These are phyloP conservation scores for Podosphaera xanthii DNA, from an alignment of 2,329 filamentous ascomycete genomes.

Conservation along the genomic window DNA sequence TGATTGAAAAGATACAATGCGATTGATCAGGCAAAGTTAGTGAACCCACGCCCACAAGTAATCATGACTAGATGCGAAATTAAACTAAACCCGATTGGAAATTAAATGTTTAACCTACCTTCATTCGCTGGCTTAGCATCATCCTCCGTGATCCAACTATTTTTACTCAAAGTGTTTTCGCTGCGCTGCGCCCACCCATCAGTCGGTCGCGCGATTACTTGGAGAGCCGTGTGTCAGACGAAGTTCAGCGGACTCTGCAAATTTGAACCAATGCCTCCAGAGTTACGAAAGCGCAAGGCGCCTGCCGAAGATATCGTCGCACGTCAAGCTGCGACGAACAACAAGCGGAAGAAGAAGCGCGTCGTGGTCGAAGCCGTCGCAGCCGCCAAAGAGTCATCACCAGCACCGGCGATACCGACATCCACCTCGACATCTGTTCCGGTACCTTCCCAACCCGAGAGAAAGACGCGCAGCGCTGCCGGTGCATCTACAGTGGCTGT, in stretches of 20 bases:
- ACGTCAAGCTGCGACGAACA: constrained; percentile 23
- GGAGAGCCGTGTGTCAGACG: too few species aligned
- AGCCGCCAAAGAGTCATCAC: constrained; percentile 4
- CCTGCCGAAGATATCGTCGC: constrained; percentile 22
- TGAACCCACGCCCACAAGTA: too few species aligned
- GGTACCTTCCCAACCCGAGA: constrained; percentile 11
- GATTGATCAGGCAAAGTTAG: too few species aligned
- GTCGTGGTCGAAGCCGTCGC: constrained; percentile 19
- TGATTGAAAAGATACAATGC: too few species aligned
- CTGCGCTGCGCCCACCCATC: too few species aligned
- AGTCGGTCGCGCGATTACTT: too few species aligned
- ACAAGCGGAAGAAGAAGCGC: constrained; percentile 17
- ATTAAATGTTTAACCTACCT: too few species aligned
- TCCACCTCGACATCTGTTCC: neutral
- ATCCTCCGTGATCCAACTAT: too few species aligned
- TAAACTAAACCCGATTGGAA: too few species aligned
- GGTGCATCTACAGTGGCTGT: constrained; percentile 20
- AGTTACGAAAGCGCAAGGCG: constrained; percentile 39
- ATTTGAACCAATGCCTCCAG: constrained; percentile 25
- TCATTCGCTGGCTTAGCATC: too few species aligned
- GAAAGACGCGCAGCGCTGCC: constrained; percentile 8
- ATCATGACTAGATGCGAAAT: too few species aligned
- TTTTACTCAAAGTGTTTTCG: too few species aligned
- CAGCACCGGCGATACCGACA: neutral
- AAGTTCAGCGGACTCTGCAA: neutral